Conservation (phyloP, 257 asterid genomes). For the Solanum pennellii region DNA sequence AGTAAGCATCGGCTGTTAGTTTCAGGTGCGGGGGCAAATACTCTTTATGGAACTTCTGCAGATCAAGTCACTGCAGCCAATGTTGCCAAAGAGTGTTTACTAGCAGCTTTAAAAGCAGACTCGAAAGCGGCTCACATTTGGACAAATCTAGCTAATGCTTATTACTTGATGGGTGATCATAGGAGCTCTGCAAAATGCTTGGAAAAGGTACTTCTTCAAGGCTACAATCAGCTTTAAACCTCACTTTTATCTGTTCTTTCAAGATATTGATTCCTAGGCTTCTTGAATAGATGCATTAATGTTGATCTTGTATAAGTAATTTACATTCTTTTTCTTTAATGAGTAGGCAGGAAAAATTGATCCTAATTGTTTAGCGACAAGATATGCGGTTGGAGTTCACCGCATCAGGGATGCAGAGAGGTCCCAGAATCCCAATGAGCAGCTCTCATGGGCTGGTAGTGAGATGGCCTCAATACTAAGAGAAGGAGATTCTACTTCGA, state of each 20-base stretch:
- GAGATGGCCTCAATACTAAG: constrained; percentile 95
- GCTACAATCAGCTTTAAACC: background rate
- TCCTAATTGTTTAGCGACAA: constrained; percentile 92
- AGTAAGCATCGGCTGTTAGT: background rate
- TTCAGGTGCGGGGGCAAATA: constrained; percentile 77
- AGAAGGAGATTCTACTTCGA: constrained; percentile 70
- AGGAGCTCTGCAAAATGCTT: constrained; percentile 78
- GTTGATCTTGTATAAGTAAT: constrained; percentile 2
- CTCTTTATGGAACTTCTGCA: constrained; percentile 34
- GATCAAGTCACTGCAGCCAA: constrained; percentile 47
- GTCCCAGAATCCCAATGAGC: constrained; percentile 86
- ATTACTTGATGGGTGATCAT: constrained; percentile 75
- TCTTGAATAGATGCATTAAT: background rate
- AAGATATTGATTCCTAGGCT: background rate
- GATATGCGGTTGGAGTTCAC: constrained; percentile 88
- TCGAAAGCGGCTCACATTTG: constrained; percentile 87
- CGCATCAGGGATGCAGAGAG: constrained; percentile 93
- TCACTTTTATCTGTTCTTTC: background rate
- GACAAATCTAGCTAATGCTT: constrained; percentile 89
- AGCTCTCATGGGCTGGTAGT: constrained; percentile 94
- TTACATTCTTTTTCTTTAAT: constrained; percentile 3
- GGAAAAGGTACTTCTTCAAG: constrained; percentile 50
- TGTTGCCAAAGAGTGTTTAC: constrained; percentile 88
- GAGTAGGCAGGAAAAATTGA: constrained; percentile 86
- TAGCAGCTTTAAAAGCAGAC: constrained; percentile 76